These are phyloP conservation scores for Ceratocystis lukuohia DNA, from an alignment of 2,329 filamentous ascomycete genomes.

Conservation along the genomic window DNA sequence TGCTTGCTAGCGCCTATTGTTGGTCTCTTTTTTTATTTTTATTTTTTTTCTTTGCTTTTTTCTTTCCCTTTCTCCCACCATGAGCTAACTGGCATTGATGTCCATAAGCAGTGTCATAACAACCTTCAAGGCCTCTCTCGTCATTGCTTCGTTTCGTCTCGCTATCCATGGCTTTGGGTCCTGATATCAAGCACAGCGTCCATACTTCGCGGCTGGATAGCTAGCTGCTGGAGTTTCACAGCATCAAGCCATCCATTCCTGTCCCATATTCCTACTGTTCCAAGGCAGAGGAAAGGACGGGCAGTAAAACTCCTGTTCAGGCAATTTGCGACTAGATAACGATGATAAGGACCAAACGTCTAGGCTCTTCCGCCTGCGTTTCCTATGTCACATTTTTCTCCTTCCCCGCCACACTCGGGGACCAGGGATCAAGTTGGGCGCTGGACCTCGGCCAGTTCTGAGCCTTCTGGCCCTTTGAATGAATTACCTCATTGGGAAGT, in stretches of 20 bases:
- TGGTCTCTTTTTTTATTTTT: too few species aligned
- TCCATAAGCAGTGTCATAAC: too few species aligned
- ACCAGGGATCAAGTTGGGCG: background rate
- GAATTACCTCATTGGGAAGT: background rate
- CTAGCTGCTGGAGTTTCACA: background rate
- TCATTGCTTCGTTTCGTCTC: too few species aligned
- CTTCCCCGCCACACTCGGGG: background rate
- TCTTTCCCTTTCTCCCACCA: too few species aligned
- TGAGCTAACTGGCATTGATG: too few species aligned
- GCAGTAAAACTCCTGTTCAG: background rate
- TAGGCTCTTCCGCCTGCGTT: background rate
- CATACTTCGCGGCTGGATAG: too few species aligned
- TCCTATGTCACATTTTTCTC: background rate
- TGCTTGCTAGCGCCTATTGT: too few species aligned
- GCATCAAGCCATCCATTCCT: background rate
- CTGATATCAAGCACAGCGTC: too few species aligned
- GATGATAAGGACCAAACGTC: background rate
- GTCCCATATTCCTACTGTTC: background rate
- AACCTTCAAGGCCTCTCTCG: too few species aligned
- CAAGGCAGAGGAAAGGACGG: background rate
- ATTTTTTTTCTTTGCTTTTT: too few species aligned
- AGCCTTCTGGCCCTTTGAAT: background rate
- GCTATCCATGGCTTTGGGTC: too few species aligned
- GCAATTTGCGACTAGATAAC: background rate
- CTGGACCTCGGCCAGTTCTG: background rate